Base-by-base conservation (phyloP, 2,329 filamentous ascomycete genomes). In the Leptosphaerulina australis region DNA sequence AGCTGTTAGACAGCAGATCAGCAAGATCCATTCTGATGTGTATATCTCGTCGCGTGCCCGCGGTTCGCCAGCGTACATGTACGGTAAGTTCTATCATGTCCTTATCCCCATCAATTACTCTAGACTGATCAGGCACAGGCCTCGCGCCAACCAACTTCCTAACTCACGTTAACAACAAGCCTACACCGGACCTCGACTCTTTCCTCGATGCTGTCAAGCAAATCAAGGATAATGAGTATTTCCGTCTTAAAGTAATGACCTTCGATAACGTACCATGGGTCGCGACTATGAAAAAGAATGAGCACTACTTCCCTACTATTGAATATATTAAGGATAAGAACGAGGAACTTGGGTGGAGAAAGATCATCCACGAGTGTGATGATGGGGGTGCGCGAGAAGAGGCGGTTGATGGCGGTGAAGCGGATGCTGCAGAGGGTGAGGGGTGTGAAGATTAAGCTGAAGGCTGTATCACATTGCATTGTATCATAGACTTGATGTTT, bases 211-310 rank as follows among this genome's bases (percentile, higher is more conserved):
- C 91, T 57, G 91, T 95, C 14, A 84, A 88, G 62, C 87, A 88
- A 73, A 97, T 99, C 63, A 89, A 90, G 0, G 91, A 99, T 65
- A 99, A 99, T 68, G 96, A 91, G 2, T 99, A 99, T 76, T 99
- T 99, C 85, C 87, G 94, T 14, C 81, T 99, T 44, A 92, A 93
- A 72, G 91, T 94, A n/a, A 91, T 97, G 72, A 97, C 94, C 0
- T 99, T 99, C 68, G 94, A 99, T 73, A 96, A 95, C 66, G 91
- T 99, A 8, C 93, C 93, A 3, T 99, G 94, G 91, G 91, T 99
- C n/a, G 90, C 95, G 29, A 99, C 94, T 7, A 96, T 99, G 90
- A 99, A 99, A 85, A 97, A 97, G 83, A 97, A 97, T 64, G 93
- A 99, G 70, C 94, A 99, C 74, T 99, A 99, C 72, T 87, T 87